Percentiles rank a stretch among this genome's conserved stretches.
These are phyloP conservation scores for Apiotrichum veenhuisii DNA, from an alignment of 1,284 basidiomycete genomes.

Conservation along the genomic window DNA sequence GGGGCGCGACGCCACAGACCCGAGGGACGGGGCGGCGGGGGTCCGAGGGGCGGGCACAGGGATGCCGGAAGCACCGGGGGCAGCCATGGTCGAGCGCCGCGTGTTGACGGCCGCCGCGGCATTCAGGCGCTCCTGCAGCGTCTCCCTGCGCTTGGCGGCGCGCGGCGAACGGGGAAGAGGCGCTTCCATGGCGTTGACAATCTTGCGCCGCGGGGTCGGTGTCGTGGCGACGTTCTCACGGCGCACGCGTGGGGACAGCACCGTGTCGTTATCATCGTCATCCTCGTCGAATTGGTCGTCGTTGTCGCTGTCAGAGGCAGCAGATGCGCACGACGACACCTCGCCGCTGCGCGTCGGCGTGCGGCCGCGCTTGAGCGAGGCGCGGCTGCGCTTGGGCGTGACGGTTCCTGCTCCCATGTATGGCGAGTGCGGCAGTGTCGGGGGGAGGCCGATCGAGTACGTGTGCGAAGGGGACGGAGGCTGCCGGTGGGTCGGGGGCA, in stretches of 20 bases:
- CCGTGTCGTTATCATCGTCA: background rate
- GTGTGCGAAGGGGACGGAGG: constrained; percentile 9
- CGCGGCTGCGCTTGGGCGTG: background rate
- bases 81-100: background rate
- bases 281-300: no score
- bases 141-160: constrained; percentile 25
- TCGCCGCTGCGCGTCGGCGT: background rate
- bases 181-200: constrained; percentile 19
- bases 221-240: background rate
- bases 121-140: constrained; percentile 28
- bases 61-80: constrained; percentile 7
- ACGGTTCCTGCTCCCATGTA: constrained; percentile 1
- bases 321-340: constrained; percentile 6
- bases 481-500: background rate
- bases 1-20: background rate
- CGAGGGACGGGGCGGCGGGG: no score
- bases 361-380: constrained; percentile 4
- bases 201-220: constrained; percentile 15
- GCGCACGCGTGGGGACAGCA: background rate
- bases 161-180: constrained; percentile 3
- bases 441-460: constrained; percentile 10
- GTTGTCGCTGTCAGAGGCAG: constrained; percentile 1
- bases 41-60: background rate
- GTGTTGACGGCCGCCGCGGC: constrained; percentile 9
- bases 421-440: constrained; percentile 5